These are phyloP conservation scores for Myrica gale DNA, from an alignment of 306 rosid genomes.

Conservation along the genomic window DNA sequence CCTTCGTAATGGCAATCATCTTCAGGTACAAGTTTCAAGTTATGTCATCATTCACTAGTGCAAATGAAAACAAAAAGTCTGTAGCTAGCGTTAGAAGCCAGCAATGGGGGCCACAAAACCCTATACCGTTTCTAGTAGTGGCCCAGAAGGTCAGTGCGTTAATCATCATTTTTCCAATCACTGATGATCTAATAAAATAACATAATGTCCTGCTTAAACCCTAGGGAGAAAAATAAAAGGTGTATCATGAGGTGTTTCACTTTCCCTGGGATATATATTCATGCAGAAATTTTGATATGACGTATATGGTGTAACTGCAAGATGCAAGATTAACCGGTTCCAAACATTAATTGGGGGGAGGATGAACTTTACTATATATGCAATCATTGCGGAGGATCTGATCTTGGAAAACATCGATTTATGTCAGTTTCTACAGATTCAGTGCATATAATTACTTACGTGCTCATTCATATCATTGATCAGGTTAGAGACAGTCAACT, in stretches of 20 bases:
- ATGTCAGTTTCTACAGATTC: conserved; percentile 25
- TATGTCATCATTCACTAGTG: conserved; percentile 12
- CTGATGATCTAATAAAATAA: neutral
- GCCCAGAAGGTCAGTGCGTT: neutral
- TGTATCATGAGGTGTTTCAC: neutral
- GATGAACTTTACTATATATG: neutral
- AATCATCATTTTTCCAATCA: neutral
- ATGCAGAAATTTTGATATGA: neutral
- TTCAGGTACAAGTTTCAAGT: conserved; percentile 61
- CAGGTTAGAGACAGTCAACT: conserved; percentile 82
- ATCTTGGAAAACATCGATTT: conserved; percentile 11
- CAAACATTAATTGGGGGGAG: neutral
- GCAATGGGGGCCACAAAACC: conserved; percentile 21
- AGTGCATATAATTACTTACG: neutral
- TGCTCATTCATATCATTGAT: neutral
- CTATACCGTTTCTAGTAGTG: neutral
- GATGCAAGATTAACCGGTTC: neutral
- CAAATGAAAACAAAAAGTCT: conserved; percentile 4
- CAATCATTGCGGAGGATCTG: neutral
- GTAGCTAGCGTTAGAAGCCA: conserved; percentile 13
- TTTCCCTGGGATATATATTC: neutral
- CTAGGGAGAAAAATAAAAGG: neutral
- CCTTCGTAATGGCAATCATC: conserved; percentile 82
- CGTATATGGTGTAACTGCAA: neutral
- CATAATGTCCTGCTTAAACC: neutral